Conservation (phyloP, 371 early-diverging fungal species). For the Amoeboaphelidium protococcarum region DNA sequence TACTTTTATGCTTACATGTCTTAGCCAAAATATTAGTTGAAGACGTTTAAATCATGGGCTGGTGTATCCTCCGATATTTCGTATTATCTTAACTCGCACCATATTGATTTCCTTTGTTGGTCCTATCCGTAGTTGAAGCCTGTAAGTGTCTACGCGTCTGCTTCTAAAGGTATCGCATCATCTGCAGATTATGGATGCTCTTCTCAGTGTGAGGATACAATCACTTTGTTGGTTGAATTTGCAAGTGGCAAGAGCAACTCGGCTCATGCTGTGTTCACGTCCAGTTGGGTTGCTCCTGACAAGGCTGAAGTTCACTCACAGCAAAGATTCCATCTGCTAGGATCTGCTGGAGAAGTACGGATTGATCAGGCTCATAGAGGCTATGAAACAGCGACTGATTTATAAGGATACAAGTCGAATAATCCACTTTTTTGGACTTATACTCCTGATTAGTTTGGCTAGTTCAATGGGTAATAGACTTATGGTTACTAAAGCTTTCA, state of each 20-base stretch:
- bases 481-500: conserved; percentile 20
- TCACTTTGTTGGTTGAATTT: conserved; percentile 18
- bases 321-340: conserved; percentile 21
- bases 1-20: conserved; percentile 21
- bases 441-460: conserved; percentile 17
- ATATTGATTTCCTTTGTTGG: conserved; percentile 22
- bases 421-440: conserved; percentile 22
- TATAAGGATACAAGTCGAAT: conserved; percentile 8
- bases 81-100: conserved; percentile 18
- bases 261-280: conserved; percentile 16
- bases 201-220: conserved; percentile 18
- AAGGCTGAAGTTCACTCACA: conserved; percentile 20
- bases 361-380: conserved; percentile 26
- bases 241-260: conserved; percentile 3
- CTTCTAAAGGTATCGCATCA: conserved; percentile 16
- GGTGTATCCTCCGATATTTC: conserved; percentile 19
- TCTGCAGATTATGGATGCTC: conserved; percentile 10
- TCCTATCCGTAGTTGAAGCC: conserved; percentile 11
- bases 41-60: conserved; percentile 20
- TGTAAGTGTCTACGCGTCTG: conserved; percentile 14
- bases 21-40: conserved; percentile 19
- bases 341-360: conserved; percentile 15
- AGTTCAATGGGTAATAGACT: conserved; percentile 16
- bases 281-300: conserved; percentile 23
- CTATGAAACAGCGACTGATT: conserved; percentile 15